phyloP scores from a whole-genome alignment of 495 filamentous ascomycete species.

The Alectoria sarmentosa region DNA sequence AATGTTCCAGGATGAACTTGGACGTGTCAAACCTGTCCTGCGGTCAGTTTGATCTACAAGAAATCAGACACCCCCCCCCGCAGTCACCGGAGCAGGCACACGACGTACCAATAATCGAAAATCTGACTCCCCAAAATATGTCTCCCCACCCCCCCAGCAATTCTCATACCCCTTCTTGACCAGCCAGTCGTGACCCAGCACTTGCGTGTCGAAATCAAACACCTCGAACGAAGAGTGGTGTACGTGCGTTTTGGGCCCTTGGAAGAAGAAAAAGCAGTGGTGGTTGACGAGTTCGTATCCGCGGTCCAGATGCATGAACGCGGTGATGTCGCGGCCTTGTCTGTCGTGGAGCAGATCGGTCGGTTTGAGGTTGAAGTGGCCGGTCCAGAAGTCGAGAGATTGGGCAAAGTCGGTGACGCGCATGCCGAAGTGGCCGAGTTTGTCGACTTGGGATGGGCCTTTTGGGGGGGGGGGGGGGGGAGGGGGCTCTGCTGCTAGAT shows the following conservation, averaged over 20 bases:
- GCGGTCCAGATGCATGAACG: slow-evolving; percentile 59
- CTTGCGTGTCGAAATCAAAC: slow-evolving; percentile 68
- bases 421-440: slow-evolving; percentile 67
- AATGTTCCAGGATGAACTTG: slow-evolving; percentile 39
- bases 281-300: slow-evolving; percentile 58
- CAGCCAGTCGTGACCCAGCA: slow-evolving; percentile 67
- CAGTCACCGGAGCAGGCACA: neutral
- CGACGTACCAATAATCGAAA: slow-evolving; percentile 61
- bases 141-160: slow-evolving; percentile 68
- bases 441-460: slow-evolving; percentile 64
- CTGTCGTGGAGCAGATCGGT: slow-evolving; percentile 26
- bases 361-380: slow-evolving; percentile 61
- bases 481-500: slow-evolving; percentile 24
- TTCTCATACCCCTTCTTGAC: slow-evolving; percentile 53
- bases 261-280: slow-evolving; percentile 63
- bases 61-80: neutral
- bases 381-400: slow-evolving; percentile 55
- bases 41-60: neutral
- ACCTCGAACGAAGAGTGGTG: slow-evolving; percentile 72
- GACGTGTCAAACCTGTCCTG: slow-evolving; percentile 1
- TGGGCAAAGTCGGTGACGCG: slow-evolving; percentile 53
- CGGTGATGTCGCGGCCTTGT: slow-evolving; percentile 37
- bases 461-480: slow-evolving; percentile 40
- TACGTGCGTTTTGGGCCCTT: slow-evolving; percentile 50
- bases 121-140: slow-evolving; percentile 60